Percentiles rank a stretch among this genome's conserved stretches.
Evolutionary conservation across 2,329 filamentous ascomycete genomes (phyloP).

Genomic region (Fusarium heterosporum): DNA sequence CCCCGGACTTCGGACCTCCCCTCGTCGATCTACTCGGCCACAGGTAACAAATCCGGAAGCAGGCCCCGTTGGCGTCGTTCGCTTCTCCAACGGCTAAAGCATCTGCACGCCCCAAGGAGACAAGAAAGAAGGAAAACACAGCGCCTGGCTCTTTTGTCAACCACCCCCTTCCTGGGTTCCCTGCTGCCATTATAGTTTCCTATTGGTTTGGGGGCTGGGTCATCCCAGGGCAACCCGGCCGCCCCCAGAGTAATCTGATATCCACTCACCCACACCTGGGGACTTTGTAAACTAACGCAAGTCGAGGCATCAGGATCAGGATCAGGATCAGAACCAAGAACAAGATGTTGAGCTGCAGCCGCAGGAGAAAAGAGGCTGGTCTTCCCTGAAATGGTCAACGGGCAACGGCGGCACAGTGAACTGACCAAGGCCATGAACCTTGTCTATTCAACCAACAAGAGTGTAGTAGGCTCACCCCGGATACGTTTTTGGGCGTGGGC

Average conservation of each 20-base stretch:
- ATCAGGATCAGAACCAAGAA: slow-evolving; percentile 25
- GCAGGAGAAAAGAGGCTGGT: slow-evolving; percentile 25
- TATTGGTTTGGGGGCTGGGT: slow-evolving; percentile 35
- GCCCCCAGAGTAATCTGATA: slow-evolving; percentile 8
- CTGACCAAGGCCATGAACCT: not conserved
- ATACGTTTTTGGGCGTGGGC: too few relatives aligned
- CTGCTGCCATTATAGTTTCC: slow-evolving; percentile 26
- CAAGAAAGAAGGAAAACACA: not conserved
- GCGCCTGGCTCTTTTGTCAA: slow-evolving; percentile 18
- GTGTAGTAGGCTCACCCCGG: too few relatives aligned
- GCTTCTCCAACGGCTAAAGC: slow-evolving; percentile 2
- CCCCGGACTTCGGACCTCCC: slow-evolving; percentile 21
- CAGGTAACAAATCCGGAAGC: slow-evolving; percentile 44
- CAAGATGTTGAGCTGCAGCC: slow-evolving; percentile 21
- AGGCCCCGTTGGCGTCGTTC: slow-evolving; percentile 20
- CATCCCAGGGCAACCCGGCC: slow-evolving; percentile 39
- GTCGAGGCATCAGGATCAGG: slow-evolving; percentile 16
- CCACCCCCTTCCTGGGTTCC: slow-evolving; percentile 12
- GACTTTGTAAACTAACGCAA: slow-evolving; percentile 2
- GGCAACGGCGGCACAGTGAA: slow-evolving; percentile 14
- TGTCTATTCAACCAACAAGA: not conserved
- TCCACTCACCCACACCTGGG: slow-evolving; percentile 13
- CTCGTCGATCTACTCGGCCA: slow-evolving; percentile 43
- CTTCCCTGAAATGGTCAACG: slow-evolving; percentile 16
- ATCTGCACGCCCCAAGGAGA: slow-evolving; percentile 1